These are phyloP conservation scores for Chaetothyriales sp. DNA, from an alignment of 2,329 filamentous ascomycete genomes.

Conservation along the genomic window DNA sequence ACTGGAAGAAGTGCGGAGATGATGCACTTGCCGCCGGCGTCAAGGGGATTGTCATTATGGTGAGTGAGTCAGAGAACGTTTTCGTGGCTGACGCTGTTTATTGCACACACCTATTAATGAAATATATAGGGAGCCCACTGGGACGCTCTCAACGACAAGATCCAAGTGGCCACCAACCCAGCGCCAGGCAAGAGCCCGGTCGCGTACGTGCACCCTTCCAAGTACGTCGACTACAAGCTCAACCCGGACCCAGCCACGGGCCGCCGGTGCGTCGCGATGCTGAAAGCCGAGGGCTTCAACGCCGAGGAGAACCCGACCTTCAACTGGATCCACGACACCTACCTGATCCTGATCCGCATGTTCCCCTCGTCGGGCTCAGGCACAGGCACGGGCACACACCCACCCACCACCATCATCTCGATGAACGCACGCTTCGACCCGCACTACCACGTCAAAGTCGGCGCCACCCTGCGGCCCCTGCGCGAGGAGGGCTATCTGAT, in stretches of 20 bases:
- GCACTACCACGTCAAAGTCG: slow-evolving; percentile 43
- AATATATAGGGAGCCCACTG: slow-evolving; percentile 45
- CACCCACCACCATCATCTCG: slow-evolving; percentile 46
- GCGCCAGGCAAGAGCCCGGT: slow-evolving; percentile 47
- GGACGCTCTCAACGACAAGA: slow-evolving; percentile 40
- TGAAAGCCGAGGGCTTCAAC: slow-evolving; percentile 39
- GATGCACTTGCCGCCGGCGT: slow-evolving; percentile 44
- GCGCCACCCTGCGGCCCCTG: slow-evolving; percentile 40
- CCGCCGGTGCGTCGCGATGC: slow-evolving; percentile 35
- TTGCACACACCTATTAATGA: not conserved
- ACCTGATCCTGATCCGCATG: slow-evolving; percentile 54
- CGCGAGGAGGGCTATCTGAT: slow-evolving; percentile 21
- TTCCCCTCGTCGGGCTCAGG: slow-evolving; percentile 48
- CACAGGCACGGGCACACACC: slow-evolving; percentile 28
- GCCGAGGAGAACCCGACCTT: slow-evolving; percentile 40
- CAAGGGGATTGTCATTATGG: slow-evolving; percentile 53
- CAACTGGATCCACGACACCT: slow-evolving; percentile 61
- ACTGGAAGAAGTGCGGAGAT: slow-evolving; percentile 52
- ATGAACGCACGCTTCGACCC: slow-evolving; percentile 42
- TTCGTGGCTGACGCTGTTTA: no score
- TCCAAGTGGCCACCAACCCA: slow-evolving; percentile 48
- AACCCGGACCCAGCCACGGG: slow-evolving; percentile 43
- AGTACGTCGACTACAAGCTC: slow-evolving; percentile 48
- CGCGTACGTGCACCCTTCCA: slow-evolving; percentile 50
- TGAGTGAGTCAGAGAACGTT: no score